These are phyloP conservation scores for Trichoderma parareesei DNA, from an alignment of 495 filamentous ascomycete genomes.

Conservation along the genomic window DNA sequence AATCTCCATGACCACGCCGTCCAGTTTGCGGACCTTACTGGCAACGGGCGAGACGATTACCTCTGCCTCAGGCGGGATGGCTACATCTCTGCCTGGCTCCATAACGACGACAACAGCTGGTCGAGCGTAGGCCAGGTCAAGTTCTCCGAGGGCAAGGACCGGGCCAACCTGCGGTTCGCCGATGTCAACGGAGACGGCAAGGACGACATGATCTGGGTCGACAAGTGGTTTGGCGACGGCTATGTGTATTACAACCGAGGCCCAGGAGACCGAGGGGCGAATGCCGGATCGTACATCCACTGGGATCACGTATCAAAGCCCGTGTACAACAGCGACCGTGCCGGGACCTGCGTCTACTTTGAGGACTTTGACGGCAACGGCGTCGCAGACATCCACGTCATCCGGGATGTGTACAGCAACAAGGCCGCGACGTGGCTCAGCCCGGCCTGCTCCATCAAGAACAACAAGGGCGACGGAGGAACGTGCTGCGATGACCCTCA, in stretches of 20 bases:
- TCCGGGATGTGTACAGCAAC: too few relatives aligned
- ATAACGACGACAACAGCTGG: neutral
- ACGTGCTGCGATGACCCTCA: too few relatives aligned
- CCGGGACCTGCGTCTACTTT: too few relatives aligned
- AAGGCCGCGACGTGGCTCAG: too few relatives aligned
- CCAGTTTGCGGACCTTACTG: neutral
- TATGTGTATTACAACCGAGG: neutral
- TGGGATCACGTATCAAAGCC: neutral
- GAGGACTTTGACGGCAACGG: too few relatives aligned
- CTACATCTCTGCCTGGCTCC: neutral
- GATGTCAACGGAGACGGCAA: neutral
- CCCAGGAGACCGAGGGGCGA: neutral
- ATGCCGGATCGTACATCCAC: neutral
- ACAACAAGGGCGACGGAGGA: too few relatives aligned
- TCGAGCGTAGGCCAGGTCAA: neutral
- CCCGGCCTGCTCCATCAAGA: too few relatives aligned
- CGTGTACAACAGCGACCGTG: too few relatives aligned
- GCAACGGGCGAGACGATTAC: neutral
- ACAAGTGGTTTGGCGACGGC: neutral
- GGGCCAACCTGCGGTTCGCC: neutral
- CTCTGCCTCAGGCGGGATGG: neutral
- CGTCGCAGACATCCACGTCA: too few relatives aligned
- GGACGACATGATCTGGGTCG: neutral
- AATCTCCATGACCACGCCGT: too few relatives aligned
- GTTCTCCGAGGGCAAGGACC: neutral